Evolutionary conservation across 2,329 filamentous ascomycete genomes (phyloP).

Genomic region (Alternaria dauci): DNA sequence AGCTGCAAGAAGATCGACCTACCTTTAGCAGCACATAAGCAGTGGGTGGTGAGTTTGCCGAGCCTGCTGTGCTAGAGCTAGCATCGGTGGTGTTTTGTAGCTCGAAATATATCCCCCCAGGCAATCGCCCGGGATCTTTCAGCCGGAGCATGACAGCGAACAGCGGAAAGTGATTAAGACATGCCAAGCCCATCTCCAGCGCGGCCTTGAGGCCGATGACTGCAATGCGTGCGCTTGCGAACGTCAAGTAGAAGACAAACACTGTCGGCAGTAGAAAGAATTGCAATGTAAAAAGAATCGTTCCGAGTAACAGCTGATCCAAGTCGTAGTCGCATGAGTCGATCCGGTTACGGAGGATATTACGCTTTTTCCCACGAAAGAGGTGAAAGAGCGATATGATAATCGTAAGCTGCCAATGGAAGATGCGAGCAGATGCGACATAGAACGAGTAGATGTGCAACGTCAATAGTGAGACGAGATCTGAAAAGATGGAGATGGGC

Average conservation of each 20-base stretch:
- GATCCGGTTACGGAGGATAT: conserved; percentile 94
- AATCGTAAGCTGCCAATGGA: conserved; percentile 98
- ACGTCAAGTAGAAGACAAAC: conserved; percentile 95
- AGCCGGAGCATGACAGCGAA: conserved; percentile 96
- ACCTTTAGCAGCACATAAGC: conserved; percentile 90
- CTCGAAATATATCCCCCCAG: conserved; percentile 90
- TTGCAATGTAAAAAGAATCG: conserved; percentile 92
- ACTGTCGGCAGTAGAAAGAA: conserved; percentile 96
- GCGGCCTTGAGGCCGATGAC: conserved; percentile 93
- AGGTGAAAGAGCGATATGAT: conserved; percentile 98
- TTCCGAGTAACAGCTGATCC: conserved; percentile 93
- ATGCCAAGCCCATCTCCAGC: conserved; percentile 90
- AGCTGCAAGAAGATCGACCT: conserved; percentile 20
- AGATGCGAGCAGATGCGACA: conserved; percentile 93
- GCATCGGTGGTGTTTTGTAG: conserved; percentile 73
- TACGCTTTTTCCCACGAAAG: conserved; percentile 97
- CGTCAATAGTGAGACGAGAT: conserved; percentile 88
- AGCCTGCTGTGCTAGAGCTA: conserved; percentile 49
- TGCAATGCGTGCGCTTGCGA: conserved; percentile 90
- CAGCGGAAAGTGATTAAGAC: conserved; percentile 94
- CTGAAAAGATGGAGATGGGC: conserved; percentile 94
- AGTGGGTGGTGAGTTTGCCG: conserved; percentile 62
- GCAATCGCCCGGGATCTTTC: conserved; percentile 89
- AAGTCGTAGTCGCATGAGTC: conserved; percentile 99
- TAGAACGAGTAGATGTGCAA: conserved; percentile 99